Evolutionary conservation across 495 filamentous ascomycete species (phyloP).

Genomic region (Penicillium coprophilum): DNA sequence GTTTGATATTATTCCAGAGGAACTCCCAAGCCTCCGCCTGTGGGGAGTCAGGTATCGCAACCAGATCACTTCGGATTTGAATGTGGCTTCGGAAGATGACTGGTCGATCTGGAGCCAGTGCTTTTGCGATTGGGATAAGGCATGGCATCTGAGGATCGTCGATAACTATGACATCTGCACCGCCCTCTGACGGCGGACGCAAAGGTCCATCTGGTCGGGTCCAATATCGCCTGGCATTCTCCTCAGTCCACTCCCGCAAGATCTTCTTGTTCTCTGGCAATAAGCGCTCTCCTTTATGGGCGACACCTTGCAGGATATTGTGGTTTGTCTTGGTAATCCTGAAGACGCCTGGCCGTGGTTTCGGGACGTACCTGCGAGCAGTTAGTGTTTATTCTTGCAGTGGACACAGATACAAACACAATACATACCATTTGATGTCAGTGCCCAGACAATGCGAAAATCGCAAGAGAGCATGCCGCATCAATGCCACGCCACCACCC

Average conservation of each 20-base stretch:
- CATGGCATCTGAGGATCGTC: constrained; percentile 91
- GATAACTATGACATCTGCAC: constrained; percentile 76
- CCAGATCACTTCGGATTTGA: constrained; percentile 76
- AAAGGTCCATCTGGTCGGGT: constrained; percentile 66
- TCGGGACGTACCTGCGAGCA: constrained; percentile 65
- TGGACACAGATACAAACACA: background rate
- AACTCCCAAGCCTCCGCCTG: constrained; percentile 76
- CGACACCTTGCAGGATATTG: constrained; percentile 88
- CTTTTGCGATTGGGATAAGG: constrained; percentile 75
- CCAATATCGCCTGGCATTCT: constrained; percentile 80
- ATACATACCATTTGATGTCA: constrained; percentile 70
- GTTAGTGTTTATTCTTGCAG: background rate
- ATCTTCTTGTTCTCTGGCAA: constrained; percentile 56
- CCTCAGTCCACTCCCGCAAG: constrained; percentile 71
- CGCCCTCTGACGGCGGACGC: constrained; percentile 63
- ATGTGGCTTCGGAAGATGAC: constrained; percentile 82
- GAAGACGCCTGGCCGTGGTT: constrained; percentile 81
- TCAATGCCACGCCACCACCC: constrained; percentile 83
- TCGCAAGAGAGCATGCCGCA: constrained; percentile 81
- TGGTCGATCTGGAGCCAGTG: constrained; percentile 67
- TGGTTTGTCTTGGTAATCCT: constrained; percentile 87
- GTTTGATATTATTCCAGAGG: constrained; percentile 70
- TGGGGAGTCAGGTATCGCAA: constrained; percentile 58
- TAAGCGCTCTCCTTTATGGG: constrained; percentile 60
- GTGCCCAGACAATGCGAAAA: constrained; percentile 68